Percentiles rank a stretch among this genome's conserved stretches.
These are phyloP conservation scores for Amanita rimosa DNA, from an alignment of 768 basidiomycete genomes.

Conservation along the genomic window DNA sequence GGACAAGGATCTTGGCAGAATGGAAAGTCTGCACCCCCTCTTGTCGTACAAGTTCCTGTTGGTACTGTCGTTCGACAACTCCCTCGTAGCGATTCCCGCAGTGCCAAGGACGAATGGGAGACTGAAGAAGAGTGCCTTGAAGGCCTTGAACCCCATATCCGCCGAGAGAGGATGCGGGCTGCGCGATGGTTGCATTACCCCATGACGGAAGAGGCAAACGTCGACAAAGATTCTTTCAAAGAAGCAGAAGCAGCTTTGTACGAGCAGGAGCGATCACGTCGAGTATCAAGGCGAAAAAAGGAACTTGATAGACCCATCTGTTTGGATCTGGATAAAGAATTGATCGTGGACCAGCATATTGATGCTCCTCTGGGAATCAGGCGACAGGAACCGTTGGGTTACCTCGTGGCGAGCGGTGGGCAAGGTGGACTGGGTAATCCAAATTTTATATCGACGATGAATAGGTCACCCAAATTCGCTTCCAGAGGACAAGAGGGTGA, in stretches of 20 bases:
- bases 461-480: constrained; percentile 81
- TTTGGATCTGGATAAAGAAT: constrained; percentile 53
- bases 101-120: constrained; percentile 62
- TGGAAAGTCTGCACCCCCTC: constrained; percentile 63
- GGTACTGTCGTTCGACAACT: constrained; percentile 86
- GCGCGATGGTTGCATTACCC: constrained; percentile 80
- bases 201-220: constrained; percentile 45
- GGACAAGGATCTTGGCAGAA: constrained; percentile 86
- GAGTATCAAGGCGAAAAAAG: constrained; percentile 33
- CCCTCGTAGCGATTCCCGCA: constrained; percentile 49
- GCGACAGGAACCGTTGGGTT: constrained; percentile 40
- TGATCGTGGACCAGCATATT: constrained; percentile 25
- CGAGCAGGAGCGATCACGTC: constrained; percentile 49
- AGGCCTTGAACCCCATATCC: constrained; percentile 34
- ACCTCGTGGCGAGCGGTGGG: constrained; percentile 70
- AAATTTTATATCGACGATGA: constrained; percentile 56
- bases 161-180: constrained; percentile 48
- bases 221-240: constrained; percentile 52
- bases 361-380: constrained; percentile 58
- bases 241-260: constrained; percentile 56
- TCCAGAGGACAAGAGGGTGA: constrained; percentile 71
- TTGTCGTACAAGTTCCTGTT: constrained; percentile 72
- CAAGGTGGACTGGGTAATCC: constrained; percentile 83
- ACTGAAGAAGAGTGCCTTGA: constrained; percentile 51
- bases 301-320: constrained; percentile 30